phyloP scores from a whole-genome alignment of 2,329 filamentous ascomycete species.

The Diplocarpon mali region DNA sequence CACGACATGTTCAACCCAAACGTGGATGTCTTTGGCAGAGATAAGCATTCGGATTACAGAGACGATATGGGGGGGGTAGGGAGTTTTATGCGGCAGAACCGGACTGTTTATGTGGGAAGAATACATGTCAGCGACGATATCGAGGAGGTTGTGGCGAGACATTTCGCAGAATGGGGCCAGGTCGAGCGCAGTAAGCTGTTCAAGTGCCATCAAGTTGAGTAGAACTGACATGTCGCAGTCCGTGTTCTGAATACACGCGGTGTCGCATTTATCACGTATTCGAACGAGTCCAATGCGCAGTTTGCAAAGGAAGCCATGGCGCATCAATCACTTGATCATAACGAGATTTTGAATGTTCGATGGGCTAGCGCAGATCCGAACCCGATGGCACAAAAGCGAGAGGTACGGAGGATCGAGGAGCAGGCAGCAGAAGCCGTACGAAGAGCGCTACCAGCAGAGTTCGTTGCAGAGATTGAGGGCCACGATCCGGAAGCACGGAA shows the following conservation, averaged over 20 bases:
- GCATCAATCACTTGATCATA: conserved; percentile 83
- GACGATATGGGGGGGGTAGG: conserved; percentile 98
- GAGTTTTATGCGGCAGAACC: conserved; percentile 84
- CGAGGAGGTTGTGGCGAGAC: conserved; percentile 86
- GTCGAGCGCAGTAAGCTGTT: conserved; percentile 57
- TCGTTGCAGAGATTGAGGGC: conserved; percentile 88
- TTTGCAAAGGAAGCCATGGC: conserved; percentile 96
- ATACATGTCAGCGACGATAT: conserved; percentile 97
- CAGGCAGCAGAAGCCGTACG: conserved; percentile 92
- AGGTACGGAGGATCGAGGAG: conserved; percentile 81
- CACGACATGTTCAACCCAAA: conserved; percentile 91
- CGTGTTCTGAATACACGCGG: conserved; percentile 81
- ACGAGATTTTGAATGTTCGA: conserved; percentile 85
- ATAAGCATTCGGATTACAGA: conserved; percentile 86
- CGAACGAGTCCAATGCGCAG: conserved; percentile 78
- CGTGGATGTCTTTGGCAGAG: conserved; percentile 87
- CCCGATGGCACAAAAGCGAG: conserved; percentile 84
- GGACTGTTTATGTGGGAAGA: conserved; percentile 84
- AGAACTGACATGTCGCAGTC: conserved; percentile 30
- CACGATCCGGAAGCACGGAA: conserved; percentile 79
- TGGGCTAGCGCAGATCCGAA: conserved; percentile 98
- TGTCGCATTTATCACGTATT: conserved; percentile 91
- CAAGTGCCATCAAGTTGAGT: neutral
- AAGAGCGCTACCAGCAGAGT: conserved; percentile 76
- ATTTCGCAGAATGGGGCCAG: conserved; percentile 95